Evolutionary conservation across 805 yeast species (phyloP).

Genomic region (Clavispora carvajalis): DNA sequence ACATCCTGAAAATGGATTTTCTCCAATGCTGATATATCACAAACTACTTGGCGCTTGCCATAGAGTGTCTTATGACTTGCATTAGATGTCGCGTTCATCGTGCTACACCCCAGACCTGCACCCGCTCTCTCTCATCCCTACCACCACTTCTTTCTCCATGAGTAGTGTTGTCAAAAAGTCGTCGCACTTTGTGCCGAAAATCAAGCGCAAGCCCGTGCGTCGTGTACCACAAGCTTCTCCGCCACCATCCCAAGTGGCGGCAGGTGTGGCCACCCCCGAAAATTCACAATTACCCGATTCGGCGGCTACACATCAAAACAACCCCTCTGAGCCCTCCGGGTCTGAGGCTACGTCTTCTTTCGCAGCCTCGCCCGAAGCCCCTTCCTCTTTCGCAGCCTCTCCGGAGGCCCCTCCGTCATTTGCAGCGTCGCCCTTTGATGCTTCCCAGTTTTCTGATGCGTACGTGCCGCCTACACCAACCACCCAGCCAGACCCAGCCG

Average conservation of each 20-base stretch:
- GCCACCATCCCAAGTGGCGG: conserved; percentile 16
- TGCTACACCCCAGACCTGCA: neutral
- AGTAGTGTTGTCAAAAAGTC: conserved; percentile 46
- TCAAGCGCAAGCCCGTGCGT: conserved; percentile 23
- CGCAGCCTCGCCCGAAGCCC: neutral
- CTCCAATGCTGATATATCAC: too few species aligned
- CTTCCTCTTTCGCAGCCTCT: neutral
- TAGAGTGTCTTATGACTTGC: too few species aligned
- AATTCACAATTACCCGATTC: conserved; percentile 12
- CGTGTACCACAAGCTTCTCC: conserved; percentile 11
- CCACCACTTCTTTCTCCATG: conserved; percentile 20
- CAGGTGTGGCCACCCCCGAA: conserved; percentile 24
- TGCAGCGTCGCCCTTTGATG: conserved; percentile 13
- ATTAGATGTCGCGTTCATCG: too few species aligned
- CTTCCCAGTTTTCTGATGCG: conserved; percentile 10
- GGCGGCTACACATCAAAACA: conserved; percentile 26
- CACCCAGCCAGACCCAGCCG: conserved; percentile 1
- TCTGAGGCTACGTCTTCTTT: too few species aligned
- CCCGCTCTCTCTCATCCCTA: neutral
- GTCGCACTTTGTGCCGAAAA: conserved; percentile 62
- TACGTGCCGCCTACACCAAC: conserved; percentile 4
- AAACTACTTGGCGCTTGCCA: too few species aligned
- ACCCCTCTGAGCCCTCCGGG: conserved; percentile 31
- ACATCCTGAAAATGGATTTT: too few species aligned
- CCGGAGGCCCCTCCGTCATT: too few species aligned